Percentiles rank a stretch among this genome's conserved stretches.
Evolutionary conservation across 2,329 filamentous ascomycete genomes (phyloP).

Genomic region (Scytalidium lignicola): DNA sequence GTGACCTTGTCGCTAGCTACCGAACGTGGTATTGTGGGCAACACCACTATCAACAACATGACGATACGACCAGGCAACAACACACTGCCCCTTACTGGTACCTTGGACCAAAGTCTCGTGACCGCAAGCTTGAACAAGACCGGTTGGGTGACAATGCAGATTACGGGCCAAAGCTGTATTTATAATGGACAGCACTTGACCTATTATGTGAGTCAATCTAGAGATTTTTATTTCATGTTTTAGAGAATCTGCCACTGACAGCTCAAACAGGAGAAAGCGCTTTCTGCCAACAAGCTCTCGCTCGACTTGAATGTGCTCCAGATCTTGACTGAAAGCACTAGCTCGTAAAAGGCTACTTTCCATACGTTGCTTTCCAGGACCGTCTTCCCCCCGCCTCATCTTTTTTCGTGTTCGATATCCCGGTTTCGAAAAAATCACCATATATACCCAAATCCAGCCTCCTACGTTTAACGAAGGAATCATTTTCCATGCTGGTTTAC

Average conservation of each 20-base stretch:
- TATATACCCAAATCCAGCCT: neutral
- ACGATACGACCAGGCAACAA: conserved; percentile 50
- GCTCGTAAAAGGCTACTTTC: neutral
- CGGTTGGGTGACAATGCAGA: conserved; percentile 45
- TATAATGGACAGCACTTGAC: conserved; percentile 43
- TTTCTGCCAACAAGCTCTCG: conserved; percentile 39
- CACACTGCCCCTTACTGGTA: conserved; percentile 41
- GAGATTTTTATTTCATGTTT: neutral
- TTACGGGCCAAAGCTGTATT: conserved; percentile 42
- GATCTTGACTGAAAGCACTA: conserved; percentile 21
- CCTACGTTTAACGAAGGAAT: conserved; percentile 1
- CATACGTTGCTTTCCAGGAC: neutral
- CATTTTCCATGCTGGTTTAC: neutral
- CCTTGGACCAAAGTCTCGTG: conserved; percentile 35
- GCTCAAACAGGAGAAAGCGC: conserved; percentile 33
- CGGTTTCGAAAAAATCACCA: neutral
- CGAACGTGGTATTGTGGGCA: conserved; percentile 37
- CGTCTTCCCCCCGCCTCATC: neutral
- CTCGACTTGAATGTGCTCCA: conserved; percentile 38
- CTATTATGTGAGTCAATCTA: conserved; percentile 38
- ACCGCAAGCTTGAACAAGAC: conserved; percentile 28
- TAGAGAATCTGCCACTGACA: conserved; percentile 3
- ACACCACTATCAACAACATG: conserved; percentile 43
- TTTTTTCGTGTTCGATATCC: neutral
- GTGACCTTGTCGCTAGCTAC: conserved; percentile 47